Base-by-base conservation (phyloP, 1,139 yeast genomes). In the Citeromyces hawaiiensis region DNA sequence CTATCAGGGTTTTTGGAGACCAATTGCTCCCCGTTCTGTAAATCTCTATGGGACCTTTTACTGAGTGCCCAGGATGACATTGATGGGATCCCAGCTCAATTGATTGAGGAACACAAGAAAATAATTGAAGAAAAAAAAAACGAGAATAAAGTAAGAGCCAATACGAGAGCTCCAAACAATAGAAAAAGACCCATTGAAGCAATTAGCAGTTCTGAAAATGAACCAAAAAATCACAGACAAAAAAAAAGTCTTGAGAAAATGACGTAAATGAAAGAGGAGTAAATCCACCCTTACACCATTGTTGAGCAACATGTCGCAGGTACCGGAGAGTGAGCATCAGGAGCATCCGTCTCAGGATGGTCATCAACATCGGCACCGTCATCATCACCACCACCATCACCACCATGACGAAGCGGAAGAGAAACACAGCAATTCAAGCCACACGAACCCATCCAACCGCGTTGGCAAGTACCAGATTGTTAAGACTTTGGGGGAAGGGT, bases 401-500 rank as follows among this genome's bases (percentile, higher is more conserved):
- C 40, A 32, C n/a, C 46, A 38, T 4, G 38, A 35, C 4, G 42
- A 40, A 16, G 40, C 13, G 11, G 30, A 35, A n/a, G 30, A 36
- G 17, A 34, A n/a, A 21, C 39, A 21, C 23, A 37, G 19, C n/a
- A 40, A 19, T 15, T 41, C 37, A 17, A 39, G 36, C 23, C 42
- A 37, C 13, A 37, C 39, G 17, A 34, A 31, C 30, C 43, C 36
- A 3, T 33, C 48, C 9, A 53, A 48, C 50, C 56, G 87, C 42
- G 85, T 88, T 44, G 98, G 97, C 14, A 79, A 93, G 51, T 93
- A 93, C 61, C 97, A 88, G 57, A 82, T 93, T 43, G 83, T 91
- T 52, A 86, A 88, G 58, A 88, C 96, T 3, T 67, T 91, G 21
- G 98, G 98, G 25, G 97, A 91, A 58, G 98, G 98, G 18, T 88